Base-by-base conservation (phyloP, 768 basidiomycete species). In the Termitomyces sp. region DNA sequence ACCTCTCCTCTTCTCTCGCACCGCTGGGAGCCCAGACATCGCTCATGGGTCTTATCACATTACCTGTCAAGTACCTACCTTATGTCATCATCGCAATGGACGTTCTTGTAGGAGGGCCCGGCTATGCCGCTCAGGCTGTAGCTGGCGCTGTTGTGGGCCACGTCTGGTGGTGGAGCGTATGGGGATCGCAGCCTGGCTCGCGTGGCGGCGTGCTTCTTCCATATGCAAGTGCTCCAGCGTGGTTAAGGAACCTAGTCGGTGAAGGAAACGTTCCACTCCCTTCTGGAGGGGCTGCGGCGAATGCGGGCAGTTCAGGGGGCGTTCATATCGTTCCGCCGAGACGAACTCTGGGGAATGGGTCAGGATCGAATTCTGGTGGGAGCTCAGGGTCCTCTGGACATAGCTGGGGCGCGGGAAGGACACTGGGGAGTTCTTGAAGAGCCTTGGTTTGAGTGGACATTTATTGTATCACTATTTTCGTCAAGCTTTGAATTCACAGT, bases 61-160 rank as follows among this genome's bases (percentile, higher is more conserved):
- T 95, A 61, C 91, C 91, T 1, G 70, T 89, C 59, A 73, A 74
- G 61, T 94, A 88, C 71, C 82, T 87, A 59, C 90, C 93, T 1
- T 93, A 87, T 68, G 77, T 83, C 41, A 78, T 95, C 67, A 80
- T 95, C 54, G 83, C 68, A 40, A 72, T 95, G 66, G 93, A 95
- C 70, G 69, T 89, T 50, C 68, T 94, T 66, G 78, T 79, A 60
- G 84, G 73, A 12, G 89, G 88, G 4, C 82, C 85, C 0, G 41
- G 60, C 1, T 82, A 79, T 3, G 88, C 86, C 4, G 81, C 83
- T 7, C 66, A 76, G 30, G 74, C 80, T 28, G 68, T 91, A 50
- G 85, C 86, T 0, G 93, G 93, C 8, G 80, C 88, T 36, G 78
- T 91, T 35, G 81, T 87, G 2, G 93, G 93, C 0, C 91, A 95